Conservation (phyloP, 257 asterid species). For the Henckelia pumila region DNA sequence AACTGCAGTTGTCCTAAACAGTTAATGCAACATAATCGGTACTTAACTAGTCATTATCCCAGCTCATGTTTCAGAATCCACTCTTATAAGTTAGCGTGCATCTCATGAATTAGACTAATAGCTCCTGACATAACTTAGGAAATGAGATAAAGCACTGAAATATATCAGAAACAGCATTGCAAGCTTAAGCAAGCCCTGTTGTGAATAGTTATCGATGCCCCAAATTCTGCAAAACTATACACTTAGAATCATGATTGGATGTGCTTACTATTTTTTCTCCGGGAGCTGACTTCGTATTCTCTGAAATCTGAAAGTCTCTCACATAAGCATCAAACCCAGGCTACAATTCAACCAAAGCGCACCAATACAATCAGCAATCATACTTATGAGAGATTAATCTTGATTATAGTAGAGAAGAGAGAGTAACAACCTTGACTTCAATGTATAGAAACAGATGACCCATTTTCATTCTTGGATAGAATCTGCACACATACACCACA, state of each 20-base stretch:
- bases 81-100: slow-evolving; percentile 2
- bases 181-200: background rate
- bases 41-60: background rate
- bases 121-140: background rate
- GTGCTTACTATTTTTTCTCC: slow-evolving; percentile 66
- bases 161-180: background rate
- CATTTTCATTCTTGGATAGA: slow-evolving; percentile 72
- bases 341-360: slow-evolving; percentile 37
- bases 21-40: slow-evolving; percentile 16
- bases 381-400: slow-evolving; percentile 6
- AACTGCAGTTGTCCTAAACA: slow-evolving; percentile 5
- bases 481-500: slow-evolving; percentile 48
- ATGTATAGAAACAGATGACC: slow-evolving; percentile 57
- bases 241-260: slow-evolving; percentile 15
- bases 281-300: slow-evolving; percentile 40
- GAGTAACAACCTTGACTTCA: slow-evolving; percentile 63
- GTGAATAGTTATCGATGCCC: slow-evolving; percentile 4
- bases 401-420: slow-evolving; percentile 8
- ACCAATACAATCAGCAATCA: background rate
- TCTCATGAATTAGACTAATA: slow-evolving; percentile 9
- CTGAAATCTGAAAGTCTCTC: slow-evolving; percentile 67
- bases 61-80: slow-evolving; percentile 5
- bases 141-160: slow-evolving; percentile 5
- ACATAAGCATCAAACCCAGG: slow-evolving; percentile 82
- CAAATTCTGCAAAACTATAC: slow-evolving; percentile 23